Evolutionary conservation across 2,329 filamentous ascomycete genomes (phyloP).

Genomic region (Pleurostoma richardsiae): DNA sequence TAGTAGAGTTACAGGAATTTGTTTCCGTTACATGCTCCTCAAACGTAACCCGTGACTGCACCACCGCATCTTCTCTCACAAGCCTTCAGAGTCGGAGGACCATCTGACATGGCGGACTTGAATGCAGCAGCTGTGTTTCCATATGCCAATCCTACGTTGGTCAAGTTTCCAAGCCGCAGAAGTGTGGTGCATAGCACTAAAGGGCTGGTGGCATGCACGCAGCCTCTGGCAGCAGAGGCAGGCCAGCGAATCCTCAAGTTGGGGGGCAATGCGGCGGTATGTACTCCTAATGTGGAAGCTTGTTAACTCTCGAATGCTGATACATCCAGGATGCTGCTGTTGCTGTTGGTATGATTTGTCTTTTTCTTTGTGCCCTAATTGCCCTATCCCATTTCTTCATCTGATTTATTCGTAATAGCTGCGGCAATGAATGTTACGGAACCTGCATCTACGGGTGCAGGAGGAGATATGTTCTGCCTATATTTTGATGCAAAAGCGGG

Average conservation of each 20-base stretch:
- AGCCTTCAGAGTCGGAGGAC: no score
- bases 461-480: constrained; percentile 91
- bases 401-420: constrained; percentile 34
- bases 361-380: background rate
- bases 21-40: no score
- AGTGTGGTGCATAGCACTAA: constrained; percentile 89
- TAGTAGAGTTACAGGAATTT: no score
- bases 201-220: constrained; percentile 83
- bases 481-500: constrained; percentile 79
- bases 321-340: constrained; percentile 79
- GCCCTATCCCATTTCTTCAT: background rate
- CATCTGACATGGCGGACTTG: no score
- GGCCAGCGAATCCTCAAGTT: constrained; percentile 74
- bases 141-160: constrained; percentile 6
- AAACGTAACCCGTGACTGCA: no score
- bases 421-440: constrained; percentile 89
- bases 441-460: constrained; percentile 84
- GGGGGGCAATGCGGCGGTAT: constrained; percentile 86
- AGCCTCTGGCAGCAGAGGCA: constrained; percentile 81
- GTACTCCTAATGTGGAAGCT: constrained; percentile 17
- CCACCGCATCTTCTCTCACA: no score
- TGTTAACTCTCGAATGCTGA: background rate
- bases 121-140: no score
- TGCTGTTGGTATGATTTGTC: constrained; percentile 46
- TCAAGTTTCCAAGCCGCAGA: constrained; percentile 58